phyloP scores from a whole-genome alignment of 2,329 filamentous ascomycete species.

The Aspergillus sergii region DNA sequence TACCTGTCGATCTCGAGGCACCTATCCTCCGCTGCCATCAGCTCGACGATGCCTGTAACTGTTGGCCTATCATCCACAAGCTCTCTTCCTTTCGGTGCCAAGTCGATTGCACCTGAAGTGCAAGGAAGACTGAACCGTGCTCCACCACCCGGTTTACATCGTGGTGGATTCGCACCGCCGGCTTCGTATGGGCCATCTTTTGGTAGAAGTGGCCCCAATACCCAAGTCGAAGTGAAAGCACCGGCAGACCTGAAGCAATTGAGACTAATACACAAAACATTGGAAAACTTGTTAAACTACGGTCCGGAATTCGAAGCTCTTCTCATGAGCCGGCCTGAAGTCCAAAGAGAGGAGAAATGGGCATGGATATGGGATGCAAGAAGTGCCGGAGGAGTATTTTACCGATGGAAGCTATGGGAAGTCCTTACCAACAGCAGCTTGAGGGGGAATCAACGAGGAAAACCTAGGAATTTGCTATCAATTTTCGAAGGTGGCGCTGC shows the following conservation, averaged over 20 bases:
- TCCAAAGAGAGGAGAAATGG: constrained; percentile 87
- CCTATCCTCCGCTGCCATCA: constrained; percentile 74
- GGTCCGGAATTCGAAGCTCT: constrained; percentile 89
- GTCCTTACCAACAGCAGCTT: constrained; percentile 68
- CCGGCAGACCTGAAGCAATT: constrained; percentile 79
- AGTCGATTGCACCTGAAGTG: constrained; percentile 57
- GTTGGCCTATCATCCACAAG: constrained; percentile 51
- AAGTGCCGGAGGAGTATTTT: constrained; percentile 81
- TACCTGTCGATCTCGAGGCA: constrained; percentile 79
- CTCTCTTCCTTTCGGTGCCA: constrained; percentile 77
- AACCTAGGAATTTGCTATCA: constrained; percentile 56
- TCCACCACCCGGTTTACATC: constrained; percentile 52
- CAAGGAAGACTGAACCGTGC: constrained; percentile 52
- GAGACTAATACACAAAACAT: constrained; percentile 81
- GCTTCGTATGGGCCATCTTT: constrained; percentile 62
- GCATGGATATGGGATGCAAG: constrained; percentile 90
- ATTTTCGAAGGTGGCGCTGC: constrained; percentile 76
- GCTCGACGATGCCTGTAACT: constrained; percentile 53
- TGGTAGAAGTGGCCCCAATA: constrained; percentile 54
- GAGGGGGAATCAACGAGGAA: constrained; percentile 34
- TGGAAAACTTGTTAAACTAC: constrained; percentile 77
- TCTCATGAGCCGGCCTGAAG: constrained; percentile 81
- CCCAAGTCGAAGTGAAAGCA: constrained; percentile 70
- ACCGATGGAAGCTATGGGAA: constrained; percentile 89
- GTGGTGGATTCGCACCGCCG: constrained; percentile 74